Conservation (phyloP, 305 asterid genomes). For the Fraxinus greggii region DNA sequence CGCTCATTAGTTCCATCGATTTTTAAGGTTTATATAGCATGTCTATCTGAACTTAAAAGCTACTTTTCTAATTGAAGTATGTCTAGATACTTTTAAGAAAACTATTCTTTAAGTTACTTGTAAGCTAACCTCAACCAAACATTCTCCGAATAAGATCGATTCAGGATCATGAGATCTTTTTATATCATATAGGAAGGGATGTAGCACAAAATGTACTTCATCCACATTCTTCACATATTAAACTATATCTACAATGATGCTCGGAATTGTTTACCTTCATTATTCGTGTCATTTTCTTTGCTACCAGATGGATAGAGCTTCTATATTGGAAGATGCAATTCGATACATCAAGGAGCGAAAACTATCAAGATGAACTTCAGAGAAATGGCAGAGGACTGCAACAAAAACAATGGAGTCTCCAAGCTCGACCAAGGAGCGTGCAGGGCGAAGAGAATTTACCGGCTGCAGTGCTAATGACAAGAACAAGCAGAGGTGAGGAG, state of each 20-base stretch:
- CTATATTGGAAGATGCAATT: slow-evolving; percentile 62
- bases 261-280: neutral
- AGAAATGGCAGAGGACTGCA: slow-evolving; percentile 34
- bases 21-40: slow-evolving; percentile 49
- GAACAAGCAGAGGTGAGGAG: slow-evolving; percentile 31
- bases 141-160: neutral
- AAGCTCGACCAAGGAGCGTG: slow-evolving; percentile 9
- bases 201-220: no score
- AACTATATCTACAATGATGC: no score
- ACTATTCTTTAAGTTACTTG: neutral
- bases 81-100: neutral
- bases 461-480: slow-evolving; percentile 17
- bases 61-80: neutral
- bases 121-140: neutral
- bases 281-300: slow-evolving; percentile 15
- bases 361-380: slow-evolving; percentile 39
- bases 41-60: neutral
- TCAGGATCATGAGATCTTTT: no score
- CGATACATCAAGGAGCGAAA: slow-evolving; percentile 56
- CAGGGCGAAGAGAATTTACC: neutral
- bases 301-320: slow-evolving; percentile 62
- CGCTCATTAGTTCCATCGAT: slow-evolving; percentile 72
- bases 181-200: no score
- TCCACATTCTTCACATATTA: no score
- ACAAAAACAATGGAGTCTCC: slow-evolving; percentile 11